A percentile compares a stretch with the other conserved stretches of the same genome.
Conservation (phyloP, 2,329 filamentous ascomycete genomes). For the Peltaster fructicola region DNA sequence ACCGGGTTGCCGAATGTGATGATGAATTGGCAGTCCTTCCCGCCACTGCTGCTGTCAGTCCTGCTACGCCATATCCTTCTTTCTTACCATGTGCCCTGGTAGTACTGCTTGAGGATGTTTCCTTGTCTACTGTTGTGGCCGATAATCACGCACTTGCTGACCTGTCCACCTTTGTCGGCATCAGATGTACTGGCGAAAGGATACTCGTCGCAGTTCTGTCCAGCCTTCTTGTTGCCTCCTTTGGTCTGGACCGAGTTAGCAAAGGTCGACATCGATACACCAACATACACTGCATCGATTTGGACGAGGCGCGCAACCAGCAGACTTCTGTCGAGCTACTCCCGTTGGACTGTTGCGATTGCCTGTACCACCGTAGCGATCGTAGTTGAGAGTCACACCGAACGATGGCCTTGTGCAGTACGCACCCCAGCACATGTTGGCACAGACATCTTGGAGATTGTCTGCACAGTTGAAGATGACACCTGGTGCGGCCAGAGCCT, state of each 20-base stretch:
- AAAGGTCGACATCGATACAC: background rate
- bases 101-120: background rate
- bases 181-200: constrained; percentile 1
- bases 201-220: constrained; percentile 2
- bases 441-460: constrained; percentile 2
- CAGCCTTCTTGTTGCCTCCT: too few species aligned
- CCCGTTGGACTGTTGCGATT: background rate
- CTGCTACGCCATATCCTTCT: too few species aligned
- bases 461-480: too few species aligned
- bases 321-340: background rate
- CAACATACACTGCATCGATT: constrained; percentile 1
- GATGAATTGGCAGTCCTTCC: constrained; percentile 1
- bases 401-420: constrained; percentile 2
- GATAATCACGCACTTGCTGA: constrained; percentile 1
- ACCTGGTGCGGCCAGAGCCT: too few species aligned
- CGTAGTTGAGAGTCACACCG: constrained; percentile 1
- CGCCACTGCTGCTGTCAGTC: too few species aligned
- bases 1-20: constrained; percentile 1
- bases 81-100: constrained; percentile 1
- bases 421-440: constrained; percentile 2
- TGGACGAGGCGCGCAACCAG: constrained; percentile 1
- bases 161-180: constrained; percentile 2
- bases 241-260: background rate
- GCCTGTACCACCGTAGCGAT: constrained; percentile 2
- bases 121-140: constrained; percentile 1